Base-by-base conservation (phyloP, 768 basidiomycete species). In the Trametes gibbosa region DNA sequence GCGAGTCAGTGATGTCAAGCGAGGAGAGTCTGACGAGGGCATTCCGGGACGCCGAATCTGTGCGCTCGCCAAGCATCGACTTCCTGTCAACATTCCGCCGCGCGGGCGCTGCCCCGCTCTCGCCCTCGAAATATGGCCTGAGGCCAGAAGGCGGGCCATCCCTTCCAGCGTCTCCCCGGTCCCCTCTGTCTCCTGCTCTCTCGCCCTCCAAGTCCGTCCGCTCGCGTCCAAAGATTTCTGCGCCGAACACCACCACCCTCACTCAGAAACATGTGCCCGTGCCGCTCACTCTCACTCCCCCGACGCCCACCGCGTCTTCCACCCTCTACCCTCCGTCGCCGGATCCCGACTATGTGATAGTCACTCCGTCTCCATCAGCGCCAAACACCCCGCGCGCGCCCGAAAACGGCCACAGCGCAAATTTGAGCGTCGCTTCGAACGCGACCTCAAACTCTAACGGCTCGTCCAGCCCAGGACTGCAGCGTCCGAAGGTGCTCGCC, bases 21-120 rank as follows among this genome's bases (percentile, higher is more conserved):
- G 55, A 48, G 3, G 59, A 65, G 17, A 60, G 63, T 10, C 61
- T 70, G 35, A 66, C 66, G 40, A 55, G 41, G 21, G 67, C 67
- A 1, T 70, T 70, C 59, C 50, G 50, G 17, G 69, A 70, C 39
- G 69, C 66, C 1, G 61, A 68, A 41, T 68, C 67, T 10, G 63
- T 70, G 3, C 66, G 67, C 27, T 61, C 64, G 5, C 69, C 69
- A 1, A 68, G 67, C 54, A 65, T 63, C 27, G 69, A 70, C 47
- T 61, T 67, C 21, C 61, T 70, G 6, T 63, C 67, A 7, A 64
- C 66, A 5, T 70, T 70, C 59, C 65, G 65, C 21, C 59, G 65
- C 48, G 34, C 56, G 34, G 64, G 54, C 17, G 47, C 19, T 21
- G 37, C 49, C 32, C 43, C 50, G 16, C 43, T 60, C 16, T 46